Percentiles rank a stretch among this genome's conserved stretches.
phyloP scores from a whole-genome alignment of 1,139 yeast genomes.

The Hyphopichia fennica region DNA sequence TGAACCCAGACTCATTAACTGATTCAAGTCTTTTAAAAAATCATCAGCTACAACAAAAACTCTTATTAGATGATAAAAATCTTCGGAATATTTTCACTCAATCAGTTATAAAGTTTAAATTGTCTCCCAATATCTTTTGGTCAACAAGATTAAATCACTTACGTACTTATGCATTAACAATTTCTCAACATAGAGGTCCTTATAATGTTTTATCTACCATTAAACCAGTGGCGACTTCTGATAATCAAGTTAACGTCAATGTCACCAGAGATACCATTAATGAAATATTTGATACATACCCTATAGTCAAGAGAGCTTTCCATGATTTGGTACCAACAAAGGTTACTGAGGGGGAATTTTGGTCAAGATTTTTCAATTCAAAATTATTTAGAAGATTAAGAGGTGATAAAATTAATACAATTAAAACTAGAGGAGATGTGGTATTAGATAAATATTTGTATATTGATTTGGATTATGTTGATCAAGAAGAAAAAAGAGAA shows the following conservation, averaged over 20 bases:
- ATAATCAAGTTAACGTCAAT: slow-evolving; percentile 86
- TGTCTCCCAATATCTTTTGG: slow-evolving; percentile 89
- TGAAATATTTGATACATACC: slow-evolving; percentile 90
- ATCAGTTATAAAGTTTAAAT: slow-evolving; percentile 76
- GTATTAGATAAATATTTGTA: slow-evolving; percentile 80
- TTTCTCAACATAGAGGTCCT: slow-evolving; percentile 86
- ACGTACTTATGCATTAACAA: slow-evolving; percentile 81
- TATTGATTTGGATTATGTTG: slow-evolving; percentile 50
- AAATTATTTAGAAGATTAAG: slow-evolving; percentile 81
- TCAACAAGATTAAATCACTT: slow-evolving; percentile 74
- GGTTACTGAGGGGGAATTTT: slow-evolving; percentile 84
- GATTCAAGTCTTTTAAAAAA: slow-evolving; percentile 58
- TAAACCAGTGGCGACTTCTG: slow-evolving; percentile 88
- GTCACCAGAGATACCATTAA: slow-evolving; percentile 88
- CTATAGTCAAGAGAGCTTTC: slow-evolving; percentile 87
- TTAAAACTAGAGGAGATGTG: slow-evolving; percentile 79
- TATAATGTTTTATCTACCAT: slow-evolving; percentile 92
- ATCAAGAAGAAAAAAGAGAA: slow-evolving; percentile 32
- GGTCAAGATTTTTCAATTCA: slow-evolving; percentile 96
- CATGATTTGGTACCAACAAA: slow-evolving; percentile 83
- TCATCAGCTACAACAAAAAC: slow-evolving; percentile 72
- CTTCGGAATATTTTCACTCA: slow-evolving; percentile 80
- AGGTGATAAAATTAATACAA: slow-evolving; percentile 76
- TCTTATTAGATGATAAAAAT: slow-evolving; percentile 68
- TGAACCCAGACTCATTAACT: slow-evolving; percentile 27